Evolutionary conservation across 1,284 basidiomycete species (phyloP).

Genomic region (Ustilago shanxiensis): DNA sequence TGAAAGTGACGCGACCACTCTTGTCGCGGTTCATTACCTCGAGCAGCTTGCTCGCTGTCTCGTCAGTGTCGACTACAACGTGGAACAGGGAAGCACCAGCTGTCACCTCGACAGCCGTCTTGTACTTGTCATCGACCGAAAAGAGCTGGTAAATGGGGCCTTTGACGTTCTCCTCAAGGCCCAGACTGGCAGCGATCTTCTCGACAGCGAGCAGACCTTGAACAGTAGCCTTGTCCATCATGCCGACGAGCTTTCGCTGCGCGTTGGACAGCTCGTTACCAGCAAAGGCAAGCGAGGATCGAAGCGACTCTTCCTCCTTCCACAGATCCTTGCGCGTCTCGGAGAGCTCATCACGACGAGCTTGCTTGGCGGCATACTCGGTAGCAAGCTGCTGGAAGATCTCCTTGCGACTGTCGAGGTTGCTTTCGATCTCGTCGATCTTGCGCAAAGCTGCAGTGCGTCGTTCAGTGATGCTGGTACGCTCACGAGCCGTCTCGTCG

Average conservation of each 20-base stretch:
- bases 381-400: slow-evolving; percentile 45
- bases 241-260: slow-evolving; percentile 83
- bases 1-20: slow-evolving; percentile 94
- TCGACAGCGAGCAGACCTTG: slow-evolving; percentile 86
- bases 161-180: slow-evolving; percentile 80
- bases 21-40: slow-evolving; percentile 92
- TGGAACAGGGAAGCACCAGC: slow-evolving; percentile 97
- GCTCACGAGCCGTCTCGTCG: slow-evolving; percentile 44
- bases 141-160: slow-evolving; percentile 95
- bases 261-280: slow-evolving; percentile 83
- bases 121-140: slow-evolving; percentile 91
- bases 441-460: slow-evolving; percentile 73
- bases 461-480: slow-evolving; percentile 31
- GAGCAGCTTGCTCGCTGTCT: slow-evolving; percentile 87
- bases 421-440: slow-evolving; percentile 78
- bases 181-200: slow-evolving; percentile 80
- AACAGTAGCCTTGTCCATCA: slow-evolving; percentile 93
- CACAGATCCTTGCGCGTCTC: slow-evolving; percentile 74
- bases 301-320: slow-evolving; percentile 79
- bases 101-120: slow-evolving; percentile 91
- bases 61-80: slow-evolving; percentile 95
- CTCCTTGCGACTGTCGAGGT: slow-evolving; percentile 75
- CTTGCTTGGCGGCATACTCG: slow-evolving; percentile 55
- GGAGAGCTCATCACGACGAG: slow-evolving; percentile 68
- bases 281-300: slow-evolving; percentile 82